Base-by-base conservation (phyloP, 2,329 filamentous ascomycete species). In the Nemania diffusa region DNA sequence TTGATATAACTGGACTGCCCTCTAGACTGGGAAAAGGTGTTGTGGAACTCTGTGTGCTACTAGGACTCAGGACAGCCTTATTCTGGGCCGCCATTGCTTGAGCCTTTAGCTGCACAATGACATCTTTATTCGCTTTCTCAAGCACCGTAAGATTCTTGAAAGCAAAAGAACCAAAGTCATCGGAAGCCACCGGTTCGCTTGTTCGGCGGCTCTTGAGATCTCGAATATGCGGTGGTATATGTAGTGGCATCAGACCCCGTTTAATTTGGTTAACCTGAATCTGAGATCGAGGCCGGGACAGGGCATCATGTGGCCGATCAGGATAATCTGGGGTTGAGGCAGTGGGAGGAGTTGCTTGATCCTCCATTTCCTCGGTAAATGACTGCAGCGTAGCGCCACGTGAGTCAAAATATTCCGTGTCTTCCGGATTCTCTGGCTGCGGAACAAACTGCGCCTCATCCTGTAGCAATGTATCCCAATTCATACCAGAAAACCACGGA, bases 61-160 rank as follows among this genome's bases (percentile, higher is more conserved):
- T 81, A 1, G 84, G 82, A 65, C 83, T 86, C 34, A 80, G 74
- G 3, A 79, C 77, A 5, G 82, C 78, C 37, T 90, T 90, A 75
- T 79, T 87, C 72, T 90, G 88, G 1, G 84, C 81, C 2, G 88
- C 94, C 82, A 97, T 86, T 2, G 96, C 94, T 79, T 98, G 94
- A 24, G 94, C 93, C 11, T 94, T 90, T 64, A 99, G 84, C 78
- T 98, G 98, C 75, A 98, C 94, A 34, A 99, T 97, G 32, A 98
- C 94, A 75, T 99, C 96, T 78, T 99, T 99, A 81, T 99, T 99
- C 62, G 96, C 96, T 79, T 97, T 98, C 75, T 98, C 96, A 20
- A 99, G 85, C 22, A 98, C 95, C 0, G 95, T 94, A 56, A 99
- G 82, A 74, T 99, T 99, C 82, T 99, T 99, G 85, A 97, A 99